phyloP scores from a whole-genome alignment of 2,329 filamentous ascomycete species.

The Talaromyces sp. region DNA sequence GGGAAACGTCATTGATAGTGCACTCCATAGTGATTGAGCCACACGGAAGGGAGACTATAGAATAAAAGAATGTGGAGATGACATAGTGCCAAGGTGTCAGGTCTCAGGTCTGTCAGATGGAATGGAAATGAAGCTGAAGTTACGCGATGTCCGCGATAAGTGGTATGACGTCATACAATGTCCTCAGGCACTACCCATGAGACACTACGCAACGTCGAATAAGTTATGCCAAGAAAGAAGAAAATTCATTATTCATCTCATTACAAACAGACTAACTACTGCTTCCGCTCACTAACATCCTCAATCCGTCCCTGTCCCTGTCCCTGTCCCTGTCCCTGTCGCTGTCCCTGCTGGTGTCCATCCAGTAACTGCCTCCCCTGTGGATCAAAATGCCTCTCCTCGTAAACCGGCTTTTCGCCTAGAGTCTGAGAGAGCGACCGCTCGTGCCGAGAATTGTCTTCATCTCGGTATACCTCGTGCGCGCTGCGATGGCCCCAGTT shows the following conservation, averaged over 20 bases:
- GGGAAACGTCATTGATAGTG: no score
- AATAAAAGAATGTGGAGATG: not conserved
- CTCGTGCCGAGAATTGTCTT: slow-evolving; percentile 7
- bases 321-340: not conserved
- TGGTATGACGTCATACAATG: no score
- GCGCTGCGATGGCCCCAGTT: slow-evolving; percentile 14
- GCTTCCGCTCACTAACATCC: slow-evolving; percentile 10
- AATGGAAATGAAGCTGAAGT: no score
- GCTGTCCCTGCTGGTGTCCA: not conserved
- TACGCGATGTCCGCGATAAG: no score
- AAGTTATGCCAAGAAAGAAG: no score
- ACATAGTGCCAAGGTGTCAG: not conserved
- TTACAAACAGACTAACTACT: not conserved
- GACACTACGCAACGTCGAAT: no score
- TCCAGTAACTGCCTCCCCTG: slow-evolving; percentile 10
- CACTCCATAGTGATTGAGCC: not conserved
- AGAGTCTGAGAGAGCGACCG: slow-evolving; percentile 9
- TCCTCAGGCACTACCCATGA: no score
- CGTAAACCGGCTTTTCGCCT: slow-evolving; percentile 12
- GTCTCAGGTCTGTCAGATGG: no score
- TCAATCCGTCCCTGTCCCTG: slow-evolving; percentile 8
- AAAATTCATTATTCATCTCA: not conserved
- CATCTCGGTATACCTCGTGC: slow-evolving; percentile 4
- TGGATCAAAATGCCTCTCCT: slow-evolving; percentile 12
- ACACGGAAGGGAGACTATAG: not conserved